phyloP scores from a whole-genome alignment of 2,329 filamentous ascomycete species.

The Albophoma yamanashiensis region DNA sequence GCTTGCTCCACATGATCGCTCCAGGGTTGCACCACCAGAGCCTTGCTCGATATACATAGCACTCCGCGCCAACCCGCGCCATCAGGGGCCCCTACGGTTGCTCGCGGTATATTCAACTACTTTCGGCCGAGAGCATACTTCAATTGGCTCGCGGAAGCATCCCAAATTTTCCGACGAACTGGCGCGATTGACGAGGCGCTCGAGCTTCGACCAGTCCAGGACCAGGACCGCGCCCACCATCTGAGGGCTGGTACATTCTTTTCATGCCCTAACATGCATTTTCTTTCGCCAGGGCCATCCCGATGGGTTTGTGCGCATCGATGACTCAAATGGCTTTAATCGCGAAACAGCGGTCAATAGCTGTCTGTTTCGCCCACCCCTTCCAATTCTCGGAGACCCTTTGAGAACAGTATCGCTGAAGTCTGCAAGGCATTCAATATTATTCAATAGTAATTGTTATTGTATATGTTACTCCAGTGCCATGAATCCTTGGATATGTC shows the following conservation, averaged over 20 bases:
- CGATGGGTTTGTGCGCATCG: neutral
- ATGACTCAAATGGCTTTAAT: neutral
- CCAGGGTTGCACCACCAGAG: neutral
- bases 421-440: neutral
- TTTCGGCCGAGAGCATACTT: neutral
- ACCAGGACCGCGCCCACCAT: neutral
- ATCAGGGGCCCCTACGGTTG: neutral
- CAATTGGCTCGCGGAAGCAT: neutral
- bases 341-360: no score
- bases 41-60: neutral
- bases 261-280: neutral
- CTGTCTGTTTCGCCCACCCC: neutral
- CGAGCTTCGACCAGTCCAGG: neutral
- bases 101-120: neutral
- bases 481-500: neutral
- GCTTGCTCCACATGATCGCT: neutral
- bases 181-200: neutral
- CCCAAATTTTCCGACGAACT: neutral
- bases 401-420: neutral
- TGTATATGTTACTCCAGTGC: no score
- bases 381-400: neutral
- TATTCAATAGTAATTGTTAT: no score
- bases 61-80: neutral
- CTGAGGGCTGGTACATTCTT: neutral
- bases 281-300: neutral